Evolutionary conservation across 2,329 filamentous ascomycete genomes (phyloP).

Genomic region (Hawksworthiomyces lignivorus): DNA sequence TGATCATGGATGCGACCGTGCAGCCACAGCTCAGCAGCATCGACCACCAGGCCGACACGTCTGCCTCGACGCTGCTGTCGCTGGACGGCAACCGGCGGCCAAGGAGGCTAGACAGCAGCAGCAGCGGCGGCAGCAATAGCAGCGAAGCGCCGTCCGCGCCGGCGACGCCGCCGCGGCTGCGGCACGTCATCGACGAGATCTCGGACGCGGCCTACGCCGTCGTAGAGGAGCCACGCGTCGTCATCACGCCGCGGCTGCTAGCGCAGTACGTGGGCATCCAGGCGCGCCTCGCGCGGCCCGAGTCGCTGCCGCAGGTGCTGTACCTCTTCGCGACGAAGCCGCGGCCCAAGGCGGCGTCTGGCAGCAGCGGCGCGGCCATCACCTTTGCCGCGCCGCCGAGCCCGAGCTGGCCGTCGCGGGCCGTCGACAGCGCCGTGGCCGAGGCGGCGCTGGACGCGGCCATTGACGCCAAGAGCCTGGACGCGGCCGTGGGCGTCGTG

Average conservation of each 20-base stretch:
- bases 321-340: constrained; percentile 79
- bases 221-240: constrained; percentile 65
- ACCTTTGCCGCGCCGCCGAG: constrained; percentile 55
- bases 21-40: constrained; percentile 33
- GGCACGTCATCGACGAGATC: constrained; percentile 42
- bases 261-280: constrained; percentile 70
- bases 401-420: constrained; percentile 60
- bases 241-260: constrained; percentile 69
- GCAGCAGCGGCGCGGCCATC: constrained; percentile 24
- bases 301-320: constrained; percentile 73
- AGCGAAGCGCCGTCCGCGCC: not conserved
- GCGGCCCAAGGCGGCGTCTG: constrained; percentile 52
- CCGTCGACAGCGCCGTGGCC: constrained; percentile 64
- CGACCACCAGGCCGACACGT: constrained; percentile 33
- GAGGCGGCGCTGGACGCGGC: constrained; percentile 70
- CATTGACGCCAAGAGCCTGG: constrained; percentile 69
- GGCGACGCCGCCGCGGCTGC: constrained; percentile 18
- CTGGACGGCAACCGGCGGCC: constrained; percentile 22
- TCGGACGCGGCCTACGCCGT: constrained; percentile 60
- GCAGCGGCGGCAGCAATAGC: not conserved
- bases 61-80: constrained; percentile 48
- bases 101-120: no score
- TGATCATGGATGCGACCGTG: constrained; percentile 24
- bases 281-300: constrained; percentile 61
- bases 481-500: constrained; percentile 68